Base-by-base conservation (phyloP, 345 rosid species). In the Eucalyptus lansdowneana region DNA sequence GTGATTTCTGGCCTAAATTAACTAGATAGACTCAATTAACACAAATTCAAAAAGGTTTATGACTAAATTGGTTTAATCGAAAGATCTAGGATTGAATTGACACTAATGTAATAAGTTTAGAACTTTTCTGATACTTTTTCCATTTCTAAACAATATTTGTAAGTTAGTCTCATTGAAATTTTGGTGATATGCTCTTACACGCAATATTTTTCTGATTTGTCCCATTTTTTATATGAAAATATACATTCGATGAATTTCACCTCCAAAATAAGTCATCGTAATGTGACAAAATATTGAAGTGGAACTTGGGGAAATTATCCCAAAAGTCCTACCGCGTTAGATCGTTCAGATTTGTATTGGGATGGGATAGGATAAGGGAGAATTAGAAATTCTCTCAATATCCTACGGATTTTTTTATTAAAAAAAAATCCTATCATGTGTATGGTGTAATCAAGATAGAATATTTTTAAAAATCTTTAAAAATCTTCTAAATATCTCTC, bases 91-190 rank as follows among this genome's bases (percentile, higher is more conserved):
- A 53, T 53, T 53, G 11, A 53, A 53, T 53, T 53, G 58, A 0
- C 11, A 53, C 25, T 19, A 53, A 53, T 53, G 58, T 53, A 53
- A 53, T 53, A 53, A 53, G 11, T 53, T 53, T 19, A 19, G 2
- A 53, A 53, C 11, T 53, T 53, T 53, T 53, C 0, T 4, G 0
- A 53, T 2, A 53, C 2, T 53, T 53, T 53, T 53, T 3, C 25
- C 25, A 62, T 65, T n/a, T 65, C 11, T 5, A 65, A 65, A 65
- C 62, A 22, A 56, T 56, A 56, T 56, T 22, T 24, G 0, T 9
- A 0, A 2, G 3, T 24, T 56, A 56, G 29, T 56, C 29, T 9
- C 0, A 0, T 56, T 0, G 0, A 56, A 56, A 56, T 56, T 56
- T 56, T 56, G 62, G 13, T 56, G 27, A 56, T 56, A 56, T 9